Evolutionary conservation across 768 basidiomycete species (phyloP), one percentile per base, ranked within the genome.

Genomic region (Wakefieldia striispora): DNA sequence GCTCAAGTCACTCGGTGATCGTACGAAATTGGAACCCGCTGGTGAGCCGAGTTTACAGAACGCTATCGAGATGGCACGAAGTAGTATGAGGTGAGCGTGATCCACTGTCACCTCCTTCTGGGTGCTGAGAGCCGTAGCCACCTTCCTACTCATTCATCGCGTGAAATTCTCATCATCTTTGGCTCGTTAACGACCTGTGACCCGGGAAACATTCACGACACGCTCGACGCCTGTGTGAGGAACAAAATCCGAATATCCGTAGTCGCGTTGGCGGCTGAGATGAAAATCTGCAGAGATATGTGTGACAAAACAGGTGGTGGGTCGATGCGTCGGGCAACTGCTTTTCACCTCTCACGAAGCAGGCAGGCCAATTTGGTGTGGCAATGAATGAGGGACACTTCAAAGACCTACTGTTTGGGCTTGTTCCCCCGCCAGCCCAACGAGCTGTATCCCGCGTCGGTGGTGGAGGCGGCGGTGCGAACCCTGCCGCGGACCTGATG

Each of bases 1-100:
- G n/a, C 74, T 98, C 16, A 88, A 84, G 61, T 78, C 82, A 0
- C 83, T 97, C 49, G 78, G 83, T 9, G 88, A 97, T 61, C 80
- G 95, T 51, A 86, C 89, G 50, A 94, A 86, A 66, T 75, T 98
- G 2, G 90, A 95, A 57, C 92, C 95, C 0, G 72, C 78, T 4
- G 97, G 97, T 1, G 95, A 97, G 56, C 95, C 97, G 0, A 95
- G 91, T 70, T 69, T 99, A 39, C 97, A 99, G 70, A 99, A 99
- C 63, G 86, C 94, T 0, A 83, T 99, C n/a, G 91, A 97, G 54
- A 95, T 98, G 87, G 95, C 95, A 5, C 82, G 84, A 53, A 86
- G 85, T 50, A 94, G 84, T 56, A 95, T 99, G 88, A 88, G 81
- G 95, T 94, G 61, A 47, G 67, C 20, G 2, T 48, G 6, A 31